Conservation (phyloP, 768 basidiomycete species). For the Tricholoma furcatifolium region DNA sequence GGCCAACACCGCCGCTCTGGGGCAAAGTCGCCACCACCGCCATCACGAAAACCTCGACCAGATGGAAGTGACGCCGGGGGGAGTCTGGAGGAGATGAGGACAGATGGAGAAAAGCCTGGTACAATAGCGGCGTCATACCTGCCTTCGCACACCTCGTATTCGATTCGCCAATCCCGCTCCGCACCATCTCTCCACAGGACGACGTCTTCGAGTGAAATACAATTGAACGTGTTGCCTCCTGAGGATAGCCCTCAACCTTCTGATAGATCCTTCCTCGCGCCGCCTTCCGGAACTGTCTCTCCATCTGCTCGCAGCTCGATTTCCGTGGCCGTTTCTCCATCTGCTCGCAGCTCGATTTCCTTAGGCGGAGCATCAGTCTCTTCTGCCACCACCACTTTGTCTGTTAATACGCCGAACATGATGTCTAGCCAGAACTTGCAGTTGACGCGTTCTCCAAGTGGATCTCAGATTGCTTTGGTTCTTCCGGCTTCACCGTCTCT, state of each 20-base stretch:
- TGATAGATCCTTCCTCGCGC: no score
- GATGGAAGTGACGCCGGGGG: no score
- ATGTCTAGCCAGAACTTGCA: constrained; percentile 4
- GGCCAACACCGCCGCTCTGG: not conserved
- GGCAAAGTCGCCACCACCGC: not conserved
- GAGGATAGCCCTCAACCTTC: no score
- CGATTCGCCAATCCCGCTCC: no score
- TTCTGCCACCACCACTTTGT: not conserved
- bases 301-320: not conserved
- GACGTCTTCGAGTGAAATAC: no score
- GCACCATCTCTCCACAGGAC: no score
- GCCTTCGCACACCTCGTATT: no score
- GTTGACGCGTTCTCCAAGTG: not conserved
- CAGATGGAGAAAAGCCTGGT: no score
- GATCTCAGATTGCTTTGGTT: constrained; percentile 4
- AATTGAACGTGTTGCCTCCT: no score
- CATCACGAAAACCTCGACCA: not conserved
- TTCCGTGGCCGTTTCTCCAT: not conserved
- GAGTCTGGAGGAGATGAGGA: no score
- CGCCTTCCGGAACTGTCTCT: not conserved
- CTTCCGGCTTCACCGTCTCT: constrained; percentile 1
- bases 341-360: not conserved
- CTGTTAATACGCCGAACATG: not conserved
- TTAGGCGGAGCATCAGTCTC: not conserved
- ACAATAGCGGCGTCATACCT: no score